Evolutionary conservation across 1,139 yeast species (phyloP), one percentile per base, ranked within the genome.

Genomic region (Saccharomyces hybrid): DNA sequence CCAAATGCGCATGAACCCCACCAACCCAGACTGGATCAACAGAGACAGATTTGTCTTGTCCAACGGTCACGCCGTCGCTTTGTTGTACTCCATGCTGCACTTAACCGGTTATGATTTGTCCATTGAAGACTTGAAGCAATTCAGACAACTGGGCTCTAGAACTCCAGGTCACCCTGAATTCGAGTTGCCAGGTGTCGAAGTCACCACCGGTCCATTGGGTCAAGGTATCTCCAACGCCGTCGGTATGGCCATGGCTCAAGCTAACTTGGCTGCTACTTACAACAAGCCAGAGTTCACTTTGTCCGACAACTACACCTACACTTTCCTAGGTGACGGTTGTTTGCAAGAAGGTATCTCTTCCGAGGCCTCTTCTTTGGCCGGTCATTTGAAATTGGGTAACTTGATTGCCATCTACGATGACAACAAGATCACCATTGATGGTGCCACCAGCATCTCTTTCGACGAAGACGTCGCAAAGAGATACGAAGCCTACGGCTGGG

Each of bases 161-260:
- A 87, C 96, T 61, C 99, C 99, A 54, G 99, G 99, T 66, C 99
- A 93, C 78, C 99, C 99, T 54, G 98, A 93, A 78, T 81, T 81
- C 62, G 79, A 76, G 58, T 70, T 78, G 54, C 91, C 95, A 55
- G 99, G 98, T 71, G 84, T 90, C 57, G 99, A 95, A 73, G 96
- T 91, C 70, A 91, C 99, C 74, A 91, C 99, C 59, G 99, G 99
- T 74, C 99, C 99, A 59, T 83, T 93, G 69, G 99, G 99, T 72
- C 99, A 93, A 78, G 99, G 99, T 84, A 82, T 93, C 68, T 80
- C 87, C 68, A 91, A 91, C 73, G 98, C 97, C 55, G 97, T 93
- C 66, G 99, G 99, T 77, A 72, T 95, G 68, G 99, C 99, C 58
- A 81, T 93, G 71, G 99, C 97, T 58, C 96, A 89, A 76, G 83